Evolutionary conservation across 306 rosid genomes (phyloP), one percentile per base, ranked within the genome.

Genomic region (Prunus dulcis): DNA sequence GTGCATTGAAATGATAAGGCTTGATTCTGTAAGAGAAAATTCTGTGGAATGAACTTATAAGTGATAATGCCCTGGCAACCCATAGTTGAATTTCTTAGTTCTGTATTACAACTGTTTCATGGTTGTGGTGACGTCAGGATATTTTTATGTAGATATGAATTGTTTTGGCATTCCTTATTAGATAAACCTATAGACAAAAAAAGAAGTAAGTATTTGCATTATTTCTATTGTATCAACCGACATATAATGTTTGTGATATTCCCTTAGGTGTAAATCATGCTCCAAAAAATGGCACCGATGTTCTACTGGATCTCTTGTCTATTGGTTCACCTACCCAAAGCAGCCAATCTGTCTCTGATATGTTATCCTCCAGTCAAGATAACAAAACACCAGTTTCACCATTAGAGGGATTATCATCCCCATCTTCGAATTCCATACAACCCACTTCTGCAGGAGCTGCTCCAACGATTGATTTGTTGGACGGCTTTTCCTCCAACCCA

Each of bases 231-330:
- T 67, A 51, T 71, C 53, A 72, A 77, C 66, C 38, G 60, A 56
- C 25, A 60, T 22, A 20, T 71, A 34, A 75, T 77, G 56, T 79
- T 79, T 64, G 45, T 70, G 70, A 69, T 65, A 81, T 60, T 80
- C 67, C 71, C 85, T 45, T 76, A 89, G 99, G 90, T 74, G 64
- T 78, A 41, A 87, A 81, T 58, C 86, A 79, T 69, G 84, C 87
- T 60, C 85, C 82, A 66, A 90, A 76, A 61, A 87, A 86, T 82
- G 98, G 99, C 69, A 88, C 89, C 9, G 83, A 90, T 80, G 91
- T 83, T 77, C 91, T 90, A 53, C 78, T 95, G 89, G 98, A 95
- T 84, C 96, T 95, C 47, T 86, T 92, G 86, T 92, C 91, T 53
- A 82, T 79, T 80, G 93, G 86, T 57, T 79, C 90, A 19, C 84